Percentiles rank a stretch among this genome's conserved stretches.
phyloP scores from a whole-genome alignment of 805 yeast species.

The Soucietia sequanensis region DNA sequence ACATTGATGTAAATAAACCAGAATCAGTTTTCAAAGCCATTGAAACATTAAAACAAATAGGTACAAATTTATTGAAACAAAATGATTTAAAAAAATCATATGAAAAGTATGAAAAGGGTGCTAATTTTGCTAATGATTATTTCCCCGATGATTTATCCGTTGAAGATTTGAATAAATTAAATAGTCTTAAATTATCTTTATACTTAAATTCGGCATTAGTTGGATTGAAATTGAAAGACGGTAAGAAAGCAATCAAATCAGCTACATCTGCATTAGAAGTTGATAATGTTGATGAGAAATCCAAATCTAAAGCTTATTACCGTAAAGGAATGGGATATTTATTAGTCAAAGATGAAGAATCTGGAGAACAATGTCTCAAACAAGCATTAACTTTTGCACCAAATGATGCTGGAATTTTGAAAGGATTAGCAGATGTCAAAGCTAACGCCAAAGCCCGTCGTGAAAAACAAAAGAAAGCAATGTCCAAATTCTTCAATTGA shows the following conservation, averaged over 20 bases:
- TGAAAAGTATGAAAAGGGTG: conserved; percentile 71
- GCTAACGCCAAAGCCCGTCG: conserved; percentile 49
- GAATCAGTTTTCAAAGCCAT: conserved; percentile 68
- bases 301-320: conserved; percentile 81
- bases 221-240: conserved; percentile 61
- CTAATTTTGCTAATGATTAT: conserved; percentile 65
- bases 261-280: conserved; percentile 67
- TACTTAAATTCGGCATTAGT: conserved; percentile 74
- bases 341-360: conserved; percentile 63
- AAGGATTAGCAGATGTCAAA: conserved; percentile 62
- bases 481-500: conserved; percentile 59
- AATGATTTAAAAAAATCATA: conserved; percentile 58
- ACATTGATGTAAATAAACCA: conserved; percentile 57
- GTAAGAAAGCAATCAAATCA: conserved; percentile 53
- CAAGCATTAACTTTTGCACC: conserved; percentile 66
- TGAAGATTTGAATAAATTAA: conserved; percentile 49
- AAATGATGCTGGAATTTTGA: conserved; percentile 66
- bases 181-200: conserved; percentile 59
- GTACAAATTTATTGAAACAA: conserved; percentile 70
- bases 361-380: conserved; percentile 64
- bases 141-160: conserved; percentile 67
- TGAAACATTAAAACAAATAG: conserved; percentile 66
- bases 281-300: conserved; percentile 57
- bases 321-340: conserved; percentile 80
- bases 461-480: conserved; percentile 71